phyloP scores from a whole-genome alignment of 805 yeast species.

The Saturnispora bothae region DNA sequence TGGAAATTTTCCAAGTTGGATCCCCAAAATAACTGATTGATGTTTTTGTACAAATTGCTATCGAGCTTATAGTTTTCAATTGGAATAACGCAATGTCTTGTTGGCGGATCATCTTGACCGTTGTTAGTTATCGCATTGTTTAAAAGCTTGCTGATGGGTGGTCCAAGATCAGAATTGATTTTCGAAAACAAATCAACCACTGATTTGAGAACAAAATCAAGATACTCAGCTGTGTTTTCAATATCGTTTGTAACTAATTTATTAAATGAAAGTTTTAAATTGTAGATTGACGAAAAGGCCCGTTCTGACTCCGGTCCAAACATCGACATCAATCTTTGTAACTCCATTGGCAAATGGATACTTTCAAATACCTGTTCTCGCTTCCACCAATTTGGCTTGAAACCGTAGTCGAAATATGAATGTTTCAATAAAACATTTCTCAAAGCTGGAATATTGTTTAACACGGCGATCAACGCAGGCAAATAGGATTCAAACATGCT shows the following conservation, averaged over 20 bases:
- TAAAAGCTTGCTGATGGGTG: conserved; percentile 14
- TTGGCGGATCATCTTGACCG: conserved; percentile 15
- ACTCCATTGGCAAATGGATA: conserved; percentile 26
- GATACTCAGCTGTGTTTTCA: conserved; percentile 23
- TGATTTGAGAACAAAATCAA: conserved; percentile 16
- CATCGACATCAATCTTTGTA: conserved; percentile 31
- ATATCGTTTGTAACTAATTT: conserved; percentile 19
- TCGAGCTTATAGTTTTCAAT: conserved; percentile 26
- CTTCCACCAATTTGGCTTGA: conserved; percentile 32
- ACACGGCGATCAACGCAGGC: conserved; percentile 31
- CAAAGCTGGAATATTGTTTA: conserved; percentile 29
- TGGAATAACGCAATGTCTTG: too few species aligned
- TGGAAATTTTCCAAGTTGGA: conserved; percentile 1
- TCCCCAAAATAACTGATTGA: conserved; percentile 23
- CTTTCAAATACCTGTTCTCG: conserved; percentile 20
- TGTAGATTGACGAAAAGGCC: conserved; percentile 30
- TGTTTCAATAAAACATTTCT: conserved; percentile 24
- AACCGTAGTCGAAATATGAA: conserved; percentile 28
- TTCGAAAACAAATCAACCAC: conserved; percentile 16
- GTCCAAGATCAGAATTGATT: conserved; percentile 10
- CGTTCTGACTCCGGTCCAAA: conserved; percentile 27
- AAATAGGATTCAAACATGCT: conserved; percentile 30
- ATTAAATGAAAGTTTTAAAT: conserved; percentile 24
- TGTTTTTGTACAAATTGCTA: conserved; percentile 24
- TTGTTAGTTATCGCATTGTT: conserved; percentile 1